Conservation (phyloP, 805 yeast species). For the Starmerella stigmatis region DNA sequence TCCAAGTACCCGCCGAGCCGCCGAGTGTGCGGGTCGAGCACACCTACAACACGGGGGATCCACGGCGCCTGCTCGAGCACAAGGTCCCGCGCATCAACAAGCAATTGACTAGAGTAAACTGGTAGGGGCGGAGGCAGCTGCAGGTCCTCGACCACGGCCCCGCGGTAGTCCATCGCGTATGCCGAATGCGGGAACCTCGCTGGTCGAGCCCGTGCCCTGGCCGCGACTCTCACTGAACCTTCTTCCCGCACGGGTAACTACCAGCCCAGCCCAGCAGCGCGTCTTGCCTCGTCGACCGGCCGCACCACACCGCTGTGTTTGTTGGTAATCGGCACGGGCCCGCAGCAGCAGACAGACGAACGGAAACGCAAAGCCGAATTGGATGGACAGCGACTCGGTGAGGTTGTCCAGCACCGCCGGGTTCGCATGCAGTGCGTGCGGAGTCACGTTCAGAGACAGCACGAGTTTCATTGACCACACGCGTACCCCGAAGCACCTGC, state of each 20-base stretch:
- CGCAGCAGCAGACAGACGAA: no score
- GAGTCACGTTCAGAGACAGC: slow-evolving; percentile 71
- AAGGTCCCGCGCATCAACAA: slow-evolving; percentile 43
- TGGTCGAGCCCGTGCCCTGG: neutral
- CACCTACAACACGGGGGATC: slow-evolving; percentile 44
- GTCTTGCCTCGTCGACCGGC: no score
- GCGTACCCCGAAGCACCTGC: slow-evolving; percentile 54
- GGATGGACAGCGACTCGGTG: neutral
- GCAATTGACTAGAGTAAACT: slow-evolving; percentile 39
- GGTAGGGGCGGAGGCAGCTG: slow-evolving; percentile 50
- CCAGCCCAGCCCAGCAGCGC: neutral
- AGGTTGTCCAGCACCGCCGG: slow-evolving; percentile 41
- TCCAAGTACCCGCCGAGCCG: slow-evolving; percentile 43
- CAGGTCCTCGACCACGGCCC: slow-evolving; percentile 49
- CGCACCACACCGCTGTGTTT: no score
- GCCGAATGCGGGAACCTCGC: neutral
- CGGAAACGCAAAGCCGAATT: no score
- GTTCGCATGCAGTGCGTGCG: slow-evolving; percentile 73
- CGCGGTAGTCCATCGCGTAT: slow-evolving; percentile 20
- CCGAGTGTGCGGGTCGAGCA: slow-evolving; percentile 26
- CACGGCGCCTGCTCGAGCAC: slow-evolving; percentile 48
- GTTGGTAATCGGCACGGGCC: no score
- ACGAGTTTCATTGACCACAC: slow-evolving; percentile 74
- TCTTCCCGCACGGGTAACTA: neutral
- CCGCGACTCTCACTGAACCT: neutral